Evolutionary conservation across 345 rosid genomes (phyloP), one percentile per base, ranked within the genome.

Genomic region (Syzygium aqueum): DNA sequence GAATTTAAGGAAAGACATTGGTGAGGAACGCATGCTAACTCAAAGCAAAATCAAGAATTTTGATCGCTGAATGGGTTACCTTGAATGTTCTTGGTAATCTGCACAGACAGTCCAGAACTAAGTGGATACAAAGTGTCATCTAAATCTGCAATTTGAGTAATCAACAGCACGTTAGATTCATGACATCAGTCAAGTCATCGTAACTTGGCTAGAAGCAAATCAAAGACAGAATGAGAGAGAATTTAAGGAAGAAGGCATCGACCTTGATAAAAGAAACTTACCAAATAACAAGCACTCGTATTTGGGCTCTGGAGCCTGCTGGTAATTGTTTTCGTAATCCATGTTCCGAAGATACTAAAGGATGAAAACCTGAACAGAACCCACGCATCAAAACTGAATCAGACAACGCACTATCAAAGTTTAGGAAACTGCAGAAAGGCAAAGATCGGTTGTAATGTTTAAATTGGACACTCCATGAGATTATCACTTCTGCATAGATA

Each of bases 121-220:
- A 86, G 77, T 84, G 98, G 95, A 89, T 96, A 97, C 87, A 97
- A 94, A 86, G 98, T 97, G 90, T 97, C 99, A 90, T 97, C 99
- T 56, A 95, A 43, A 93, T 95, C 92, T 94, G 92, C 23, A 88
- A 90, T 53, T 86, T 52, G 56, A 46, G 87, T 54, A 52, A 77
- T 19, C 84, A 50, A 33, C 93, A 15, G 92, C 92, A 63, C 90
- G 49, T 73, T 73, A 73, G 43, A 21, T 73, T 73, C 43, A 19
- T 9, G 46, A 25, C 80, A 73, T 4, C 25, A 23, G 80, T 40
- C 80, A 73, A 73, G 80, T 73, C 80, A 19, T 37, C 49, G 14
- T 49, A 19, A 73, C 49, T 37, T 37, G 82, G 82, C 82, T 19
- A 94, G 27, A 85, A 54, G 50, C 30, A 37, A 85, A 53, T 43